Conservation (phyloP, 148 eudicot genomes). For the Vaccinium vitisidaea region DNA sequence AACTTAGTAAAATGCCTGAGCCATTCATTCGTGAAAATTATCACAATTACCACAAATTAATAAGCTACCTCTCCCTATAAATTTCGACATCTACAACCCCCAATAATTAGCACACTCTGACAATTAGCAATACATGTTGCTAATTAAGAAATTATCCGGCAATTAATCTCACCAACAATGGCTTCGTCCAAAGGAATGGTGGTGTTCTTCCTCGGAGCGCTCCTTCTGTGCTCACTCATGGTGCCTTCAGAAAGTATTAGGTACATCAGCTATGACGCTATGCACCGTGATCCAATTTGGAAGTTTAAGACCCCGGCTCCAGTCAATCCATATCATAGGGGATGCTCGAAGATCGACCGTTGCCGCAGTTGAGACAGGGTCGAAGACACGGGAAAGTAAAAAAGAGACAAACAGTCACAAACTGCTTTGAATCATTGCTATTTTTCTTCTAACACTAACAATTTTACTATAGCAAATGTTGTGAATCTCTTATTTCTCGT, state of each 20-base stretch:
- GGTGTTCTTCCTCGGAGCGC: conserved; percentile 2
- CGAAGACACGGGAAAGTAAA: not conserved
- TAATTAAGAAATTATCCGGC: not conserved
- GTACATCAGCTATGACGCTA: not conserved
- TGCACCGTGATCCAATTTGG: not conserved
- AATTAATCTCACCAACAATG: not conserved
- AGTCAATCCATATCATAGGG: not conserved
- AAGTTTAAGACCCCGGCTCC: not conserved
- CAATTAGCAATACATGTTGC: not conserved
- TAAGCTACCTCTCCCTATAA: not conserved
- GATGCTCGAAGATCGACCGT: not conserved
- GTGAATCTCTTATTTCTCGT: not conserved
- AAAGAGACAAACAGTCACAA: not conserved
- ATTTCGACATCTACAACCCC: not conserved
- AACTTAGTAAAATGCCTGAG: not conserved
- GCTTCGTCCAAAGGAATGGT: conserved; percentile 6
- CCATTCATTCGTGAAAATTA: not conserved
- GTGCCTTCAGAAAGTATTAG: not conserved
- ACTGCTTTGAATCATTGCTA: not conserved
- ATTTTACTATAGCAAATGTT: too few relatives aligned
- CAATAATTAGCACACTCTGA: not conserved
- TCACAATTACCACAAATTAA: not conserved
- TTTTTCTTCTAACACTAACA: not conserved
- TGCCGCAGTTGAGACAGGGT: not conserved
- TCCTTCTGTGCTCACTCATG: conserved; percentile 9